Percentiles rank a stretch among this genome's conserved stretches.
These are phyloP conservation scores for Striga asiatica DNA, from an alignment of 257 asterid genomes.

Conservation along the genomic window DNA sequence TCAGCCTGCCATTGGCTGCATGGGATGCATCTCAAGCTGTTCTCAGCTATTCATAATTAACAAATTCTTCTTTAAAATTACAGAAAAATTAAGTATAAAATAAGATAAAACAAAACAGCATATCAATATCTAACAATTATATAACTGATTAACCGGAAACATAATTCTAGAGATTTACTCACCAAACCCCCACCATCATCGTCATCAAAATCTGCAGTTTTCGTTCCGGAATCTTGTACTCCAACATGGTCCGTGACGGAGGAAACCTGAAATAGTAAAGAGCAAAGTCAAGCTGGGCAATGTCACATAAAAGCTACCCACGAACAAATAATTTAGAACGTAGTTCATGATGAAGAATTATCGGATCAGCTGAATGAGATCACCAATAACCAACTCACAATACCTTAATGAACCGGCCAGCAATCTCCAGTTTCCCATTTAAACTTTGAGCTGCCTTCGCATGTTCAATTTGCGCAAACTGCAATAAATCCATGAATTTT, in stretches of 20 bases:
- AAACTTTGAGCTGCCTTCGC: conserved; percentile 93
- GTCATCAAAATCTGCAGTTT: conserved; percentile 98
- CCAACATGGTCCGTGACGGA: conserved; percentile 85
- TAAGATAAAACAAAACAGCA: background rate
- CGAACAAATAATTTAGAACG: background rate
- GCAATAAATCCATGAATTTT: conserved; percentile 9
- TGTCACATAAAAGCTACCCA: background rate
- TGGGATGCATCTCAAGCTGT: too few species aligned
- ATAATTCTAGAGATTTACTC: conserved; percentile 22
- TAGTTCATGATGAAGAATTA: background rate
- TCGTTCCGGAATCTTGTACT: conserved; percentile 79
- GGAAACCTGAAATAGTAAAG: conserved; percentile 54
- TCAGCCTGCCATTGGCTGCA: too few species aligned
- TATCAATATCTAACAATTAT: background rate
- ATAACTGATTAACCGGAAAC: background rate
- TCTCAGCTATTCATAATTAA: too few species aligned
- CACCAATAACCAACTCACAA: background rate
- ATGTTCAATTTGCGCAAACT: conserved; percentile 88
- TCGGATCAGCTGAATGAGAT: background rate
- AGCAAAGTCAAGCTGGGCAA: background rate
- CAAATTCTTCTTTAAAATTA: too few species aligned
- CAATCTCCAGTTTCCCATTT: conserved; percentile 90
- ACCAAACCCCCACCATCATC: conserved; percentile 99
- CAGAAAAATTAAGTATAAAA: background rate
- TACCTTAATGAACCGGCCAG: conserved; percentile 95